Conservation (phyloP, 148 eudicot species). For the Gaultheria prostrata region DNA sequence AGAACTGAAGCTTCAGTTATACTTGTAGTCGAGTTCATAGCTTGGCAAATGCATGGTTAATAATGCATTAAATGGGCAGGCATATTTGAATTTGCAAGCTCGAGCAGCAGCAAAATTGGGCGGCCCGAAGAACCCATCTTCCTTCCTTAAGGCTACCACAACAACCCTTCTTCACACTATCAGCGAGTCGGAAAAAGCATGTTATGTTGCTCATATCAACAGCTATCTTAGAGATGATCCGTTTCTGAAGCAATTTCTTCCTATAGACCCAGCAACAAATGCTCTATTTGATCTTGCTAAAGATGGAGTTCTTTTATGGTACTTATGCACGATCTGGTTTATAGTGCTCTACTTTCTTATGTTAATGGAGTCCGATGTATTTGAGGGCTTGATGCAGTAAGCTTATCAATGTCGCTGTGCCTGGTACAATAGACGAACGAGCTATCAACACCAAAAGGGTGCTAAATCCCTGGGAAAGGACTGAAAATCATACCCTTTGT, state of each 20-base stretch:
- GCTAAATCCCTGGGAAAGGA: slow-evolving; percentile 97
- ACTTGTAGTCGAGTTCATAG: slow-evolving; percentile 7
- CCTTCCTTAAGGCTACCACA: slow-evolving; percentile 80
- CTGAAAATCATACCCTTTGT: slow-evolving; percentile 94
- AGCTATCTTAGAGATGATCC: slow-evolving; percentile 93
- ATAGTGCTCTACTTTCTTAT: neutral
- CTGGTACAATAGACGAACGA: slow-evolving; percentile 87
- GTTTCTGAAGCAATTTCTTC: slow-evolving; percentile 87
- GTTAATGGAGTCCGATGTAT: slow-evolving; percentile 10
- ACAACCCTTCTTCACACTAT: slow-evolving; percentile 93
- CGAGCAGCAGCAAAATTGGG: slow-evolving; percentile 65
- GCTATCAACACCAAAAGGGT: slow-evolving; percentile 84
- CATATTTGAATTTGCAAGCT: slow-evolving; percentile 66
- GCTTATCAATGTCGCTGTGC: slow-evolving; percentile 95
- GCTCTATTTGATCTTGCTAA: slow-evolving; percentile 83
- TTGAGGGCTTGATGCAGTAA: slow-evolving; percentile 58
- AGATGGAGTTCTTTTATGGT: slow-evolving; percentile 99
- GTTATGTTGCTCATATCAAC: slow-evolving; percentile 90
- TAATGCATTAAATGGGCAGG: slow-evolving; percentile 51
- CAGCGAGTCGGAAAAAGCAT: slow-evolving; percentile 72
- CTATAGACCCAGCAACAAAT: slow-evolving; percentile 64
- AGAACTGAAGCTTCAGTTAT: neutral
- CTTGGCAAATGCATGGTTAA: slow-evolving; percentile 25
- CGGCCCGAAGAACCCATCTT: slow-evolving; percentile 57
- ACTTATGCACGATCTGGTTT: slow-evolving; percentile 26